A percentile compares a stretch with the other conserved stretches of the same genome.
Conservation (phyloP, 1,284 basidiomycete genomes). For the Phellopilus nigrolimitatus region DNA sequence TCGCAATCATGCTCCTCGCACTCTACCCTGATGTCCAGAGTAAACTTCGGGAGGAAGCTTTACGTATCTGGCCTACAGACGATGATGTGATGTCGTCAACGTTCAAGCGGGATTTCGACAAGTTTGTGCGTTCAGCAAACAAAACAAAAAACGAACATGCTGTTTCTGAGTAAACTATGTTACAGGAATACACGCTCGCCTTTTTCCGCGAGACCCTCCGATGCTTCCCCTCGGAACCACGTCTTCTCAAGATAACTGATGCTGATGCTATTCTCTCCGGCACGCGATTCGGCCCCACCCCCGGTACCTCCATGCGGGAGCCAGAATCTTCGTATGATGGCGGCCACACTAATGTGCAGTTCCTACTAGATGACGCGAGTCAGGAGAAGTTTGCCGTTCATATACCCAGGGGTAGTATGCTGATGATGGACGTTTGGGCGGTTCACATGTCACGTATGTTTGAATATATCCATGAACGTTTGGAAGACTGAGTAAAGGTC, state of each 20-base stretch:
- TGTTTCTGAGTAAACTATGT: background rate
- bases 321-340: constrained; percentile 7
- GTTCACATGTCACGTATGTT: constrained; percentile 30
- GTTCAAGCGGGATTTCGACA: constrained; percentile 25
- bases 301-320: background rate
- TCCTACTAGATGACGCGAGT: constrained; percentile 26
- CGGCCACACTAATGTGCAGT: constrained; percentile 3
- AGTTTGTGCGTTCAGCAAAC: constrained; percentile 26
- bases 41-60: constrained; percentile 29
- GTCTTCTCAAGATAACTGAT: constrained; percentile 37
- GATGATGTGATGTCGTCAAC: constrained; percentile 5
- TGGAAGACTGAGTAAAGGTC: background rate
- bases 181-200: constrained; percentile 27
- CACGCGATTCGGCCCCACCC: constrained; percentile 28
- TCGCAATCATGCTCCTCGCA: constrained; percentile 31
- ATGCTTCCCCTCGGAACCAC: constrained; percentile 32
- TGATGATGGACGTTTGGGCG: constrained; percentile 37
- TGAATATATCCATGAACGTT: background rate
- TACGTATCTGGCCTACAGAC: constrained; percentile 23
- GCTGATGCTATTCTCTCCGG: constrained; percentile 33
- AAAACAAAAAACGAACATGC: too few species aligned
- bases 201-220: constrained; percentile 33
- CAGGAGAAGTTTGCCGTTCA: constrained; percentile 32
- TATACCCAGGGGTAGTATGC: constrained; percentile 35
- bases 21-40: constrained; percentile 33